These are phyloP conservation scores for Carex littledalei DNA, from an alignment of 176 grass and related monocot species.

Conservation along the genomic window DNA sequence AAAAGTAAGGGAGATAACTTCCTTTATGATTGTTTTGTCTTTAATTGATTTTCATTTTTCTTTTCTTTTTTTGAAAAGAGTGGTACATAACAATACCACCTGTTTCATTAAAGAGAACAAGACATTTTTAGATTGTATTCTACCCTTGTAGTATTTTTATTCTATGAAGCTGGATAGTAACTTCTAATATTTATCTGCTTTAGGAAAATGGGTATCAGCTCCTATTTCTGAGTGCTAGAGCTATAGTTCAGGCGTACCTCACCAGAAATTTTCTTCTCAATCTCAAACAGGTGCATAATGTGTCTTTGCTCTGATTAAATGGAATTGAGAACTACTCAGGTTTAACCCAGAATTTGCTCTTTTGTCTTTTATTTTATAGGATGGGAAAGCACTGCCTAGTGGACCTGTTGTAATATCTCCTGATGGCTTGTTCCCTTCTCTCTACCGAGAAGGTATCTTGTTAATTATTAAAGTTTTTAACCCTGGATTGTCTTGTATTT, in stretches of 20 bases:
- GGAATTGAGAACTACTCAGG: neutral
- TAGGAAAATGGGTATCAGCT: conserved; percentile 99
- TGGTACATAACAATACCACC: neutral
- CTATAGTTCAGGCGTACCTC: conserved; percentile 96
- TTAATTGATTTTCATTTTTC: neutral
- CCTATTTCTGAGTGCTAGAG: conserved; percentile 96
- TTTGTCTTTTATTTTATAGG: conserved; percentile 44
- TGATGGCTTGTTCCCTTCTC: conserved; percentile 94
- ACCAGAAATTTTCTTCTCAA: conserved; percentile 96
- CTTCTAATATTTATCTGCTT: conserved; percentile 22
- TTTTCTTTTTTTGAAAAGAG: neutral
- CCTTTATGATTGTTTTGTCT: neutral
- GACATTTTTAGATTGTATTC: neutral
- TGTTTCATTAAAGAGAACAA: neutral
- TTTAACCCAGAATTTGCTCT: neutral
- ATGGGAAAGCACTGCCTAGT: conserved; percentile 91
- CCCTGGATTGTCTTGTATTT: neutral
- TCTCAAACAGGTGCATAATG: conserved; percentile 79
- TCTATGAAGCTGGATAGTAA: neutral
- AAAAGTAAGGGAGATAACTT: conserved; percentile 41
- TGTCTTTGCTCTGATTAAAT: neutral
- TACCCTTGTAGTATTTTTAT: neutral
- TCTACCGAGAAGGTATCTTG: conserved; percentile 81
- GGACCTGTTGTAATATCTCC: conserved; percentile 98
- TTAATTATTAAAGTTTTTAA: neutral